These are phyloP conservation scores for Hymenoscyphus infarciens DNA, from an alignment of 2,329 filamentous ascomycete genomes.

Conservation along the genomic window DNA sequence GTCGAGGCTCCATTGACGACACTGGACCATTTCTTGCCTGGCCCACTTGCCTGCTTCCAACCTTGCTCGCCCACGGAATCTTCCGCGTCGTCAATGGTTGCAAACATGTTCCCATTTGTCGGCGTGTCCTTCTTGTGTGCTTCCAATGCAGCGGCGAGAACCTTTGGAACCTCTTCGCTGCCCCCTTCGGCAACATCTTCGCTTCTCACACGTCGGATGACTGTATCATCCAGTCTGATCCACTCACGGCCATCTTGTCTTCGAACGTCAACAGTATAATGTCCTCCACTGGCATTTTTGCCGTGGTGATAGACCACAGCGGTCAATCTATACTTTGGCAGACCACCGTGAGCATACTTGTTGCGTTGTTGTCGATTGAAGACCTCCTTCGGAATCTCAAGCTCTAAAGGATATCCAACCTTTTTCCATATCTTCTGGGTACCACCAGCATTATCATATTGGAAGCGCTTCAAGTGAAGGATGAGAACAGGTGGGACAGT, in stretches of 20 bases:
- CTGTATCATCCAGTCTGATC: slow-evolving; percentile 92
- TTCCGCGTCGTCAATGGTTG: slow-evolving; percentile 58
- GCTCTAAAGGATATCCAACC: slow-evolving; percentile 87
- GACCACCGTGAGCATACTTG: slow-evolving; percentile 60
- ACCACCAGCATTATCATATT: slow-evolving; percentile 83
- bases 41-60: slow-evolving; percentile 84
- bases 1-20: slow-evolving; percentile 61
- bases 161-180: slow-evolving; percentile 72
- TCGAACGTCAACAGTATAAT: slow-evolving; percentile 96
- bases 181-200: slow-evolving; percentile 88
- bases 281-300: slow-evolving; percentile 91
- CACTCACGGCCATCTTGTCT: slow-evolving; percentile 93
- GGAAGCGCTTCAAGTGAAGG: slow-evolving; percentile 93
- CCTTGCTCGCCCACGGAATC: slow-evolving; percentile 66
- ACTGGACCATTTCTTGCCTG: slow-evolving; percentile 68
- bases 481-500: slow-evolving; percentile 87
- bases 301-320: slow-evolving; percentile 96
- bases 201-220: slow-evolving; percentile 77
- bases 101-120: slow-evolving; percentile 68
- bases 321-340: slow-evolving; percentile 81
- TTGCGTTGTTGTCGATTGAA: slow-evolving; percentile 72
- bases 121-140: slow-evolving; percentile 56
- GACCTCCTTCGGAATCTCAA: slow-evolving; percentile 89
- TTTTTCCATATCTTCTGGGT: slow-evolving; percentile 99
- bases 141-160: slow-evolving; percentile 63